Base-by-base conservation (phyloP, 257 asterid species). In the Coffea eugenioides region DNA sequence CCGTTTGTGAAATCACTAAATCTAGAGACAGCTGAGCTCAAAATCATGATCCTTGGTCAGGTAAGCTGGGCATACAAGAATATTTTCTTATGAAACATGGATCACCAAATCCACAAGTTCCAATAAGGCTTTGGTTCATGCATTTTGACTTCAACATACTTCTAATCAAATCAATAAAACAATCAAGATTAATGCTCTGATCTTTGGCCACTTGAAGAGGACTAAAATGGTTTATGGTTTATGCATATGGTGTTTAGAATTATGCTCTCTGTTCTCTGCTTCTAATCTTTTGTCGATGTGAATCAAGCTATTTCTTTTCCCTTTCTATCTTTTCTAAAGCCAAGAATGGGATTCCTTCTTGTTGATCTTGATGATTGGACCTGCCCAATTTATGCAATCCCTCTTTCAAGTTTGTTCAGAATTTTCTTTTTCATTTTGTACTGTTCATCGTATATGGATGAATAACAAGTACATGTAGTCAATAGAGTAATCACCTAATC, bases 191-290 rank as follows among this genome's bases (percentile, higher is more conserved):
- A 49, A 45, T 11, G 27, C 21, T 7, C 6, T 68, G 46, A 51
- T 56, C 27, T 51, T 73, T 73, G 16, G 12, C 46, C 56, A 43
- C 16, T 13, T 52, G 43, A 41, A 7, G 13, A 11, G 76, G 25
- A 72, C 25, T 45, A 23, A 15, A 68, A 73, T 73, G 66, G 49
- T 73, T 41, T 25, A 73, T 73, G 66, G 49, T 73, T 41, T 25
- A 62, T 62, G 8, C 66, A 1, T 27, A 0, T 41, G 39, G 3
- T 15, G 5, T 73, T 73, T 51, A 27, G 6, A 34, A 6, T 13
- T 48, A 34, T 68, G 16, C 8, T 23, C 0, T 25, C 14, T 67
- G n/a, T 67, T 67, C 48, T 34, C 41, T 49, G 41, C 65, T 12
- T 48, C 54, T 5, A 39, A 27, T 8, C 16, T 31, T 51, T 7